phyloP scores from a whole-genome alignment of 306 rosid species.

The Herpetospermum pedunculosum region DNA sequence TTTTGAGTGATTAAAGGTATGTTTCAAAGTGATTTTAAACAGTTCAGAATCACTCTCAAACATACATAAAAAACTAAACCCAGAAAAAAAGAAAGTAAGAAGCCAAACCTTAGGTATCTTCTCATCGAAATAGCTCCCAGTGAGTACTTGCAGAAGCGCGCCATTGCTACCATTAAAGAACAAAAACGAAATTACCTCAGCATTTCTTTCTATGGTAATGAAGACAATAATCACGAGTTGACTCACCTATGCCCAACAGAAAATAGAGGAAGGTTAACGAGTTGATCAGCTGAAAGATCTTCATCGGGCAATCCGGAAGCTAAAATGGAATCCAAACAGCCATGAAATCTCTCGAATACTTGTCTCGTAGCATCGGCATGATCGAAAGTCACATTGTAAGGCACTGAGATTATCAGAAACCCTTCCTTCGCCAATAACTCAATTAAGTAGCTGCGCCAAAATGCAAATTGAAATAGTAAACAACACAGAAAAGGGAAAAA shows the following conservation, averaged over 20 bases:
- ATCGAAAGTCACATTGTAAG: conserved; percentile 86
- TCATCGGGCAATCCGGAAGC: conserved; percentile 59
- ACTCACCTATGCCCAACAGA: conserved; percentile 83
- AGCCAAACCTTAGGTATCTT: conserved; percentile 35
- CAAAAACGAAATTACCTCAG: neutral
- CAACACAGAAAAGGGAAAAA: neutral
- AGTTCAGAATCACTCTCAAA: neutral
- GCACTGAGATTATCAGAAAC: conserved; percentile 61
- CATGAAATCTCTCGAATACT: conserved; percentile 64
- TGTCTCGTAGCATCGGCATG: conserved; percentile 62
- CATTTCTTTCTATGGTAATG: neutral
- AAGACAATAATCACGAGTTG: neutral
- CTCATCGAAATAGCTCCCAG: conserved; percentile 38
- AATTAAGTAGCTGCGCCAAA: conserved; percentile 44
- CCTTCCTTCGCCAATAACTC: conserved; percentile 75
- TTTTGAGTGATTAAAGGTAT: too few species aligned
- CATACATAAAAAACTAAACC: neutral
- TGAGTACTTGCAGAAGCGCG: conserved; percentile 40
- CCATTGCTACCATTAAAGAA: conserved; percentile 30
- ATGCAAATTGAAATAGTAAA: neutral
- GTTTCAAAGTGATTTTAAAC: too few species aligned
- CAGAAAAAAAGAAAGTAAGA: neutral
- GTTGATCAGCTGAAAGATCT: conserved; percentile 49
- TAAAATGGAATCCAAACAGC: conserved; percentile 50
- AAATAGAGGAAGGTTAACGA: conserved; percentile 56